A percentile compares a stretch with the other conserved stretches of the same genome.
phyloP scores from a whole-genome alignment of 2,329 filamentous ascomycete species.

The Xylaria sp. region DNA sequence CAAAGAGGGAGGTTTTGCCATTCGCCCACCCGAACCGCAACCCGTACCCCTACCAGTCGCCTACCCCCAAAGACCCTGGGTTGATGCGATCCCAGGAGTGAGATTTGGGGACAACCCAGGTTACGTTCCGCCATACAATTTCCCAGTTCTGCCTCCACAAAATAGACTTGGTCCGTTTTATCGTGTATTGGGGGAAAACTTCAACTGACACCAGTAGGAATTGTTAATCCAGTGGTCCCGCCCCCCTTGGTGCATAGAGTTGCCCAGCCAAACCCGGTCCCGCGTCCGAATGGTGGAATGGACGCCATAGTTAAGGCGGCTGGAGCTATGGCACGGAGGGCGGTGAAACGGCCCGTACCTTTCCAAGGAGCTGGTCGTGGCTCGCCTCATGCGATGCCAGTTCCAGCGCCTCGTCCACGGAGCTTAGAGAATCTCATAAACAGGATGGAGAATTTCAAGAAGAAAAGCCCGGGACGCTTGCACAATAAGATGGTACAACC shows the following conservation, averaged over 20 bases:
- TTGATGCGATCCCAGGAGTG: not conserved
- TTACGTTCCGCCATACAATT: not conserved
- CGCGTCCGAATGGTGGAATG: not conserved
- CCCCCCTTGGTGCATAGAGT: not conserved
- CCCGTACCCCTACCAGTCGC: not conserved
- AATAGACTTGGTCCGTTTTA: constrained; percentile 13
- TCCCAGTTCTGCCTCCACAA: not conserved
- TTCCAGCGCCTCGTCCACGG: not conserved
- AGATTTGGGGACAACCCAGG: not conserved
- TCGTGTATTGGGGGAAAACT: not conserved
- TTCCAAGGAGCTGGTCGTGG: not conserved
- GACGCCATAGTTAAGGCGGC: constrained; percentile 12
- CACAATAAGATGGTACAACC: not conserved
- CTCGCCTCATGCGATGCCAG: not conserved
- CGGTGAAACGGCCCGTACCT: constrained; percentile 12
- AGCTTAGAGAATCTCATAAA: constrained; percentile 8
- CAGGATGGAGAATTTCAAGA: constrained; percentile 21
- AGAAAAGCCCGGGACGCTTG: constrained; percentile 2
- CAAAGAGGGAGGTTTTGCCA: not conserved
- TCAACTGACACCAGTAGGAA: constrained; percentile 24
- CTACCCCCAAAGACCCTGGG: not conserved
- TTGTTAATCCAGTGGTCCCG: constrained; percentile 7
- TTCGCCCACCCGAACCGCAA: not conserved
- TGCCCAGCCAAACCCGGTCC: constrained; percentile 6
- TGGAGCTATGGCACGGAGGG: constrained; percentile 19